Evolutionary conservation across 2,329 filamentous ascomycete species (phyloP), one percentile per base, ranked within the genome.

Genomic region (Clonostachys rosea): DNA sequence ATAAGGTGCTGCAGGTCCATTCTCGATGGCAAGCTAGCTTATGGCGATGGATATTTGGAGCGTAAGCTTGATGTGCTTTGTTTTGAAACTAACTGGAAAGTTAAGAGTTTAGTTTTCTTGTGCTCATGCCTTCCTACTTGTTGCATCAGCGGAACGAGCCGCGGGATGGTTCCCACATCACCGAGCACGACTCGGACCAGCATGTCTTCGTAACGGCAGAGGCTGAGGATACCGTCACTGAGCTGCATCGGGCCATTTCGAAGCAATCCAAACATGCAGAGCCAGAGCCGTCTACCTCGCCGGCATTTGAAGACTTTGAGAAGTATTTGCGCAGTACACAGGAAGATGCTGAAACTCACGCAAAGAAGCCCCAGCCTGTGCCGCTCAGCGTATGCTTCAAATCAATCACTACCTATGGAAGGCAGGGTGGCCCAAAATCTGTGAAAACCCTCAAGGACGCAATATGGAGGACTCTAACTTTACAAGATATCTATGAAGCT

Each of bases 301-400:
- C 37, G 11, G n/a, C 37, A n/a, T 42, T 47, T 36, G 34, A 41
- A 4, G 33, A 44, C 4, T 34, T 50, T 10, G 42, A 47, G n/a
- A 44, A 36, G 16, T 50, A 50, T 16, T 34, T 50, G 20, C 48
- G 34, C 9, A 5, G 37, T 11, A 9, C 37, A 18, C 37, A n/a
- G n/a, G 17, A 45, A 5, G 42, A 44, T 16, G 24, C 24, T 30
- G 24, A 30, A 30, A 30, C 24, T 30, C 24, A 30, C 3, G 40
- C 41, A n/a, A 35, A 20, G 33, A 40, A 16, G 20, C 40, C 11
- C 6, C 20, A 30, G 7, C 45, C 48, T 6, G 16, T 40, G 6
- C 45, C 48, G 9, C 45, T 50, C 6, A 48, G 49, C 40, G 49
- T 50, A 6, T 50, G 46, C 39, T 50, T 50, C 46, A 48, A 50